Evolutionary conservation across 1,284 basidiomycete species (phyloP).

Genomic region (Prillingera fragicola): DNA sequence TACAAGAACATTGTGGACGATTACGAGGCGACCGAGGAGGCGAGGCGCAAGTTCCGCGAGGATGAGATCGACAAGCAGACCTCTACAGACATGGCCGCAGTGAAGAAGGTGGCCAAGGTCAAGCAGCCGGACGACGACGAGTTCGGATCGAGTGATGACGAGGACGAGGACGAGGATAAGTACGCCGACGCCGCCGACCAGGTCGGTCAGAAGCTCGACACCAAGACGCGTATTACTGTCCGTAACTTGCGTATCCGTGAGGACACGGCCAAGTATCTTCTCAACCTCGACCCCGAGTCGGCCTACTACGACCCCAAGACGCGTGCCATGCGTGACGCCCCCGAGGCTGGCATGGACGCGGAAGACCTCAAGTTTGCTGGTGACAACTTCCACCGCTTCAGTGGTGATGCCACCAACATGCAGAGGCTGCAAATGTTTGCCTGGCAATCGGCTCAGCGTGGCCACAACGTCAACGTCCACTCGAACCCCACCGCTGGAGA

Average conservation of each 20-base stretch:
- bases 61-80: slow-evolving; percentile 96
- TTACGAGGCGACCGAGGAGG: slow-evolving; percentile 87
- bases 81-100: slow-evolving; percentile 75
- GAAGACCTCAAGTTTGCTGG: slow-evolving; percentile 92
- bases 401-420: slow-evolving; percentile 85
- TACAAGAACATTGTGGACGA: slow-evolving; percentile 86
- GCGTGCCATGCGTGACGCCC: slow-evolving; percentile 97
- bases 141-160: slow-evolving; percentile 82
- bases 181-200: slow-evolving; percentile 95
- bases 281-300: slow-evolving; percentile 90
- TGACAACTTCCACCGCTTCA: slow-evolving; percentile 88
- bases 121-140: slow-evolving; percentile 71
- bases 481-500: slow-evolving; percentile 95
- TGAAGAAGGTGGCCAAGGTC: slow-evolving; percentile 76
- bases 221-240: slow-evolving; percentile 96
- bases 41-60: slow-evolving; percentile 81
- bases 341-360: slow-evolving; percentile 64
- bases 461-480: slow-evolving; percentile 91
- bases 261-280: slow-evolving; percentile 97
- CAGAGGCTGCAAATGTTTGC: slow-evolving; percentile 92
- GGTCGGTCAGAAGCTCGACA: slow-evolving; percentile 95
- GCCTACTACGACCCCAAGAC: slow-evolving; percentile 99
- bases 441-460: slow-evolving; percentile 89
- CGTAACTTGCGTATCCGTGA: slow-evolving; percentile 97
- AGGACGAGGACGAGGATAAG: slow-evolving; percentile 74